Evolutionary conservation across 2,329 filamentous ascomycete species (phyloP).

Genomic region (Microcyclosporella mali): DNA sequence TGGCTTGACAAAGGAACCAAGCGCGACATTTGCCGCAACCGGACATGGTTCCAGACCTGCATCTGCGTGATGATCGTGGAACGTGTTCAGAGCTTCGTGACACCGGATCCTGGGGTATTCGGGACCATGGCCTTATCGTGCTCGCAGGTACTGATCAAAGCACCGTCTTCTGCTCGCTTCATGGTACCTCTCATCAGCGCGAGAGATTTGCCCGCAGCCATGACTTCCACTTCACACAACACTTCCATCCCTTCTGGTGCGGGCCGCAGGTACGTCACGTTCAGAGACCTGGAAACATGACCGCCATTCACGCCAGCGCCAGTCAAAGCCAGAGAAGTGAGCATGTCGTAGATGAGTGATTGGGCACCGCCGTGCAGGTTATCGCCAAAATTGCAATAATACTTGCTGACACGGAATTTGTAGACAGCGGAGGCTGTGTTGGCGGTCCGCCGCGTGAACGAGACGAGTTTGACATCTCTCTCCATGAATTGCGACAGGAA

Average conservation of each 20-base stretch:
- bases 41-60: no score
- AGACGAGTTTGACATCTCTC: conserved; percentile 20
- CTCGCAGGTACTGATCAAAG: conserved; percentile 31
- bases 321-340: conserved; percentile 36
- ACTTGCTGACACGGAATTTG: conserved; percentile 39
- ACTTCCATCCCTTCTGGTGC: conserved; percentile 37
- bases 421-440: conserved; percentile 36
- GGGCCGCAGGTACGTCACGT: conserved; percentile 42
- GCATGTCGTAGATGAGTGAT: conserved; percentile 49
- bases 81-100: background rate
- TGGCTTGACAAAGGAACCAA: no score
- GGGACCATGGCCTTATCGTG: conserved; percentile 31
- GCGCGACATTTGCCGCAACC: no score
- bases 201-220: conserved; percentile 39
- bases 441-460: conserved; percentile 33
- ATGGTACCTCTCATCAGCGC: conserved; percentile 38
- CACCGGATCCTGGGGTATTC: background rate
- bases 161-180: conserved; percentile 31
- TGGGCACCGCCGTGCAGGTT: conserved; percentile 52
- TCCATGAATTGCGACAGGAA: conserved; percentile 19
- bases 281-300: conserved; percentile 39
- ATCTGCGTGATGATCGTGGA: no score
- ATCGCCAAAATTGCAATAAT: conserved; percentile 43
- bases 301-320: conserved; percentile 28
- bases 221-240: conserved; percentile 40